Evolutionary conservation across 2,329 filamentous ascomycete species (phyloP), one percentile per base, ranked within the genome.

Genomic region (Kalmusia sp.): DNA sequence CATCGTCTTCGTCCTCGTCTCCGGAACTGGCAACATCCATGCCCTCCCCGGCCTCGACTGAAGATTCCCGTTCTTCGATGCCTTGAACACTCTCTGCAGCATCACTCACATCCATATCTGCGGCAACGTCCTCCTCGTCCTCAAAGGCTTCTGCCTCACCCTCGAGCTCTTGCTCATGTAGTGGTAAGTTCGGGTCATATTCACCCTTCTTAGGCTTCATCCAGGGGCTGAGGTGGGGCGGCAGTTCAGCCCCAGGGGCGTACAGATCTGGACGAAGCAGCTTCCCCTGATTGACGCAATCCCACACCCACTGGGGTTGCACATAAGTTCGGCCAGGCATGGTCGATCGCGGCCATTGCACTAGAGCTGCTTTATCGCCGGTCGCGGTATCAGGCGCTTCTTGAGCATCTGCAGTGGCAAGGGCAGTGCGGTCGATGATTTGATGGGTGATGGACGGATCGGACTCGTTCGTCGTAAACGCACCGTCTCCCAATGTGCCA

Each of bases 241-340:
- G 95, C 27, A 99, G 82, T 62, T 91, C 88, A 15, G 93, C 89
- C 15, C 95, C 95, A 2, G 95, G 95, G 0, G 89, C 91, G 69
- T 99, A 99, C 30, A 93, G 77, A 70, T 97, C 92, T 27, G 93
- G 86, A 61, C 90, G 84, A 73, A 97, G 87, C 51, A 99, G 80
- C 75, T 93, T 92, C 58, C 92, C 91, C 39, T 95, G 91, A 73
- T 99, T 99, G 73, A 96, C 80, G 67, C 91, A 93, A 71, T 99
- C 95, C 95, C 95, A 99, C 3, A 99, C 87, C 93, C 96, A 99
- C 73, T 99, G 95, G 17, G 95, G 95, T 79, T 99, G 95, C 51
- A 99, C 79, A 65, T 99, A 99, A 59, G 87, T 92, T 61, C 95
- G 85, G 30, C 93, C 93, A n/a, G 93, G 92, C 57, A 98, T 89